Percentiles rank a stretch among this genome's conserved stretches.
Evolutionary conservation across 2,329 filamentous ascomycete genomes (phyloP).

Genomic region (Raffaelea albimanens): DNA sequence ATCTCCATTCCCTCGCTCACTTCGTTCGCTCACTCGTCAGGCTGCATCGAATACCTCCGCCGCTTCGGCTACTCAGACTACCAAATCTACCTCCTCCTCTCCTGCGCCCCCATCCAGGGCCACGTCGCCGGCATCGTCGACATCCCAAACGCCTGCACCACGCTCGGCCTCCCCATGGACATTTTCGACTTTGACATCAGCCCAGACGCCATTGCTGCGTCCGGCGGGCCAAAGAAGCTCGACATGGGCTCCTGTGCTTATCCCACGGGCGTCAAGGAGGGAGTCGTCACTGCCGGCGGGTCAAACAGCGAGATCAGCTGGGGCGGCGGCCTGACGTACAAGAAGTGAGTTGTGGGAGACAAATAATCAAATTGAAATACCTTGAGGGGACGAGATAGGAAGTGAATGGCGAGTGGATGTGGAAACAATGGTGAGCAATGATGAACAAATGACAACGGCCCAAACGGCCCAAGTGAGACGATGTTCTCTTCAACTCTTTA

Average conservation of each 20-base stretch:
- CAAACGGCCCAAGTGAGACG: too few species aligned
- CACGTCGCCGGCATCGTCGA: constrained; percentile 86
- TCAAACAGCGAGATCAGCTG: constrained; percentile 38
- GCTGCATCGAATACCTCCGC: constrained; percentile 70
- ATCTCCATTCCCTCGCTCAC: too few species aligned
- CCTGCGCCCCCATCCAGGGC: constrained; percentile 78
- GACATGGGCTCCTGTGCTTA: constrained; percentile 68
- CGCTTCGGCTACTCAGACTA: constrained; percentile 64
- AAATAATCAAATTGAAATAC: neutral
- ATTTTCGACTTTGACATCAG: constrained; percentile 92
- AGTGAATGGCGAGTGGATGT: too few species aligned
- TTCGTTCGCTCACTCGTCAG: constrained; percentile 16
- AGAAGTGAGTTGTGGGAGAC: constrained; percentile 15
- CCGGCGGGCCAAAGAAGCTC: constrained; percentile 34
- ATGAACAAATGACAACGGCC: too few species aligned
- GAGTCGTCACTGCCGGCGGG: constrained; percentile 32
- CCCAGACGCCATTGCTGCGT: constrained; percentile 35
- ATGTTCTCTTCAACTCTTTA: too few species aligned
- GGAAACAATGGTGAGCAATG: too few species aligned
- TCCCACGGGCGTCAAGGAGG: constrained; percentile 35
- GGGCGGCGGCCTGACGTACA: constrained; percentile 41
- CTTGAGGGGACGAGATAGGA: too few species aligned
- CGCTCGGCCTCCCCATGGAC: constrained; percentile 79
- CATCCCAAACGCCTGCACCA: constrained; percentile 86
- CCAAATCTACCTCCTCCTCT: constrained; percentile 78